Evolutionary conservation across 306 rosid genomes (phyloP).

Genomic region (Bauhinia variegata): DNA sequence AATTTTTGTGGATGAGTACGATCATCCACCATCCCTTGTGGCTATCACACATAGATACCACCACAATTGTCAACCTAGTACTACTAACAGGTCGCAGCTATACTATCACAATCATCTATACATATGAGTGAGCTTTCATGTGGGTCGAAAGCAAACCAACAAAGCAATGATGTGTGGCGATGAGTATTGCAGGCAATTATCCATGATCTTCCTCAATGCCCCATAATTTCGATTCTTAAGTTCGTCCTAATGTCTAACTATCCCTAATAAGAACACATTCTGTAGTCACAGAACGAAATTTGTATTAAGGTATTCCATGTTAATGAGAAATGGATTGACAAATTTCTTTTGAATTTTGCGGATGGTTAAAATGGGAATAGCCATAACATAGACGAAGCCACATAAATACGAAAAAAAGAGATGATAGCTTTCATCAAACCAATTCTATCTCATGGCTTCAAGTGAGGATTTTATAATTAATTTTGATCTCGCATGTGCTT

Average conservation of each 20-base stretch:
- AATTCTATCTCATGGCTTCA: too few species aligned
- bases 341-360: too few species aligned
- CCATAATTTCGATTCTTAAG: too few species aligned
- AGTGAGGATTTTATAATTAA: too few species aligned
- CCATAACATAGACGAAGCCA: too few species aligned
- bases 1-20: neutral
- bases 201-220: neutral
- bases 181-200: slow-evolving; percentile 12
- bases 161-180: slow-evolving; percentile 8
- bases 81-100: slow-evolving; percentile 16
- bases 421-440: too few species aligned
- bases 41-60: slow-evolving; percentile 17
- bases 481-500: too few species aligned
- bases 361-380: too few species aligned
- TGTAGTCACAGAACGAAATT: neutral
- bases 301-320: neutral
- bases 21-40: slow-evolving; percentile 27
- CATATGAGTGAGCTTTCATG: slow-evolving; percentile 1
- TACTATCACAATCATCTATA: slow-evolving; percentile 15
- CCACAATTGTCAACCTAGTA: slow-evolving; percentile 17
- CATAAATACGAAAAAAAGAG: too few species aligned
- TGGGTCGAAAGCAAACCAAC: neutral
- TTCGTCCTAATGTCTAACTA: too few species aligned
- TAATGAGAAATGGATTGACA: neutral
- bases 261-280: neutral